phyloP scores from a whole-genome alignment of 768 basidiomycete species.

The Cantharellus anzutake region DNA sequence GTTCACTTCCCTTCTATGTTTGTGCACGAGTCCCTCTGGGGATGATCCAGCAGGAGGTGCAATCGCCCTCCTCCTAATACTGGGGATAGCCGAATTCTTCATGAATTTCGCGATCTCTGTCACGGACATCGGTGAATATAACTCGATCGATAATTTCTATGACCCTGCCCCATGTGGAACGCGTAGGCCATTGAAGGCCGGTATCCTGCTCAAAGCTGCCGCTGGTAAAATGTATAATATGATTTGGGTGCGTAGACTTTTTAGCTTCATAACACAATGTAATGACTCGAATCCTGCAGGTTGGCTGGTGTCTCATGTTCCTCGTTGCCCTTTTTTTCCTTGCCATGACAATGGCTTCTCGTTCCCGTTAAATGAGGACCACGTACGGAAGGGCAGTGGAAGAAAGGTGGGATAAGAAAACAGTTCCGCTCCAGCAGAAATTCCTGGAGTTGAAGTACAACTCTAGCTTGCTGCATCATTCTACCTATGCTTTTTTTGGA shows the following conservation, averaged over 20 bases:
- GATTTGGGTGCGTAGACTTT: not conserved
- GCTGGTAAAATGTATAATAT: not conserved
- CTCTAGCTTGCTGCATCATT: too few relatives aligned
- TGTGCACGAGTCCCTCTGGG: not conserved
- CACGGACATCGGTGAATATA: not conserved
- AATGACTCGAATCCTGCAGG: too few relatives aligned
- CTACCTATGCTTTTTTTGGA: too few relatives aligned
- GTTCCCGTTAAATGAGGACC: too few relatives aligned
- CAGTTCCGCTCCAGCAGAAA: too few relatives aligned
- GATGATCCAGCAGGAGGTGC: not conserved
- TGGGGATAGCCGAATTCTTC: not conserved
- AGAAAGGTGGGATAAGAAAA: too few relatives aligned
- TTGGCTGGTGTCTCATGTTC: too few relatives aligned
- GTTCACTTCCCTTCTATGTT: not conserved
- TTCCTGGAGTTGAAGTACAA: too few relatives aligned
- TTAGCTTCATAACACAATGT: too few relatives aligned
- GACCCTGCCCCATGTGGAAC: not conserved
- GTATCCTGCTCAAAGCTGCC: not conserved
- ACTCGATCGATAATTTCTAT: not conserved
- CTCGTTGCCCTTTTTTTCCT: too few relatives aligned
- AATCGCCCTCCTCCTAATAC: not conserved
- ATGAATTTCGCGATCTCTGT: not conserved
- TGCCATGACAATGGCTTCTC: too few relatives aligned
- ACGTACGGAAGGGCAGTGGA: too few relatives aligned
- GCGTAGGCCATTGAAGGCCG: not conserved